Evolutionary conservation across 208 protist species (phyloP).

Genomic region (Phytomonas sp.): DNA sequence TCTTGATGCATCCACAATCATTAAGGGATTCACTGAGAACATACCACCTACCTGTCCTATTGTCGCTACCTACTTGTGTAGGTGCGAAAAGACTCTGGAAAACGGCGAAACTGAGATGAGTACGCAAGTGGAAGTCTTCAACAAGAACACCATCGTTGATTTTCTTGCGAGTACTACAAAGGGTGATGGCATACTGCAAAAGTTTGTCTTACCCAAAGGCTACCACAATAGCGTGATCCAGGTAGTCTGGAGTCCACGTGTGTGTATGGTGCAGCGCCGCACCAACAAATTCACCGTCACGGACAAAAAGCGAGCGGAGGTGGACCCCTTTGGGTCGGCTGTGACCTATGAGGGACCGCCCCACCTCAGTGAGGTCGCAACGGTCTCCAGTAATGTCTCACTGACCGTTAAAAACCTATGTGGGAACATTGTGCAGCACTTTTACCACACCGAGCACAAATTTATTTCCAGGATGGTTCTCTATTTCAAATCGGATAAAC

Average conservation of each 20-base stretch:
- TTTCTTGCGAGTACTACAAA: slow-evolving; percentile 79
- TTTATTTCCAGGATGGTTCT: slow-evolving; percentile 87
- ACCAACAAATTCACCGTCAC: slow-evolving; percentile 72
- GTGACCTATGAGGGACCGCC: slow-evolving; percentile 84
- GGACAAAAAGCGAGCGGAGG: slow-evolving; percentile 57
- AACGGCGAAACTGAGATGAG: slow-evolving; percentile 36
- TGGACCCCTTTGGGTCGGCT: slow-evolving; percentile 54
- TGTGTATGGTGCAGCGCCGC: slow-evolving; percentile 79
- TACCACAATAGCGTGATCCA: slow-evolving; percentile 81
- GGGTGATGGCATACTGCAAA: slow-evolving; percentile 77
- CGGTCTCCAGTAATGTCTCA: slow-evolving; percentile 65
- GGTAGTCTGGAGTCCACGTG: slow-evolving; percentile 76
- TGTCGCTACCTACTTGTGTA: slow-evolving; percentile 68
- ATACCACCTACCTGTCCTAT: slow-evolving; percentile 45
- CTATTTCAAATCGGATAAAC: slow-evolving; percentile 78
- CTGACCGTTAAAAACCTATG: slow-evolving; percentile 72
- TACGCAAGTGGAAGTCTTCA: slow-evolving; percentile 80
- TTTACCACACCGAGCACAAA: slow-evolving; percentile 88
- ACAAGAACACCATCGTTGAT: slow-evolving; percentile 60
- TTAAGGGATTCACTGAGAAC: slow-evolving; percentile 44
- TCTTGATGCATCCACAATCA: slow-evolving; percentile 76
- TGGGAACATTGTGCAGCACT: slow-evolving; percentile 75
- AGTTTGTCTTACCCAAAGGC: slow-evolving; percentile 80
- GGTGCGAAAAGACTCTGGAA: slow-evolving; percentile 31
- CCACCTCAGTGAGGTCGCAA: slow-evolving; percentile 71